Evolutionary conservation across 768 basidiomycete genomes (phyloP).

Genomic region (Kwoniella europaea): DNA sequence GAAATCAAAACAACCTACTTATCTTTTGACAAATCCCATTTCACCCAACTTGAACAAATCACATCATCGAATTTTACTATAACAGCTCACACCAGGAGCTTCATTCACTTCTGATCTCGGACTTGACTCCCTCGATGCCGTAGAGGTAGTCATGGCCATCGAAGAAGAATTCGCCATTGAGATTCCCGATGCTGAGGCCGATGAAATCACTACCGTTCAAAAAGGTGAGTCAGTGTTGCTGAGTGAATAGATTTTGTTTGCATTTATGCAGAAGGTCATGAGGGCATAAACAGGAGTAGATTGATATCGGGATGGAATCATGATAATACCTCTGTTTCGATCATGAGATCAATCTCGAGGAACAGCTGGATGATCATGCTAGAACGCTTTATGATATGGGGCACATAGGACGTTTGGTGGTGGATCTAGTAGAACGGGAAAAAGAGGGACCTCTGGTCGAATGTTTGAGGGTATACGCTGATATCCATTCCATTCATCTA

Average conservation of each 20-base stretch:
- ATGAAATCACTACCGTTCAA: constrained; percentile 86
- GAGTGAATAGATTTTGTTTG: too few species aligned
- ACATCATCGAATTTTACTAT: too few species aligned
- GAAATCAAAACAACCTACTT: not conserved
- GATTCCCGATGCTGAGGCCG: constrained; percentile 96
- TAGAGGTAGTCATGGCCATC: constrained; percentile 98
- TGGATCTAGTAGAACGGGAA: too few species aligned
- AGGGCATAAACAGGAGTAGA: too few species aligned
- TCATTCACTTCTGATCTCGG: constrained; percentile 82
- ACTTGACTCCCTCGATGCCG: constrained; percentile 92
- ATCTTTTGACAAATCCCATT: not conserved
- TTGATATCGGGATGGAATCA: too few species aligned
- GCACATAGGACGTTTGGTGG: too few species aligned
- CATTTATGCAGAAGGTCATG: too few species aligned
- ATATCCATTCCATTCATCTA: not conserved
- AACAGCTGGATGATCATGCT: too few species aligned
- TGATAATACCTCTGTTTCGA: too few species aligned
- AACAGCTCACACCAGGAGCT: constrained; percentile 69
- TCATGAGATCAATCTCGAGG: too few species aligned
- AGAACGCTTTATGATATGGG: too few species aligned
- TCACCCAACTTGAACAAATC: not conserved
- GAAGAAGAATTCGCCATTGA: constrained; percentile 99
- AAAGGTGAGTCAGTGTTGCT: constrained; percentile 68
- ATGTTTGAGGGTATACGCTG: not conserved
- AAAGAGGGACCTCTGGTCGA: too few species aligned